These are phyloP conservation scores for Fusarium cyanostomum DNA, from an alignment of 2,329 filamentous ascomycete genomes.

Conservation along the genomic window DNA sequence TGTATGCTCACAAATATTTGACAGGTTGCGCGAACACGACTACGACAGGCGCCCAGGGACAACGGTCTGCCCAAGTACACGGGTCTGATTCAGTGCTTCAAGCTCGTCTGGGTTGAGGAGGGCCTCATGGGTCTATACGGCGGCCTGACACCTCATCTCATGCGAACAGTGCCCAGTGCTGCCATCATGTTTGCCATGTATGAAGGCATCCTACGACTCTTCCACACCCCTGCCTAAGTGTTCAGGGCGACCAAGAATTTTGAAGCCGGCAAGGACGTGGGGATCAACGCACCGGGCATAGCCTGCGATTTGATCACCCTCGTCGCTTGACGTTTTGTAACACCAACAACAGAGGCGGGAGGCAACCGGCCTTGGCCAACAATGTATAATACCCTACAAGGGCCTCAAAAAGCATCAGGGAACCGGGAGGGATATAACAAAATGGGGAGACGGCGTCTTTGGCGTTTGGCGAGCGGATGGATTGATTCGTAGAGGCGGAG, in stretches of 20 bases:
- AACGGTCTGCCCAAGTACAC: slow-evolving; percentile 84
- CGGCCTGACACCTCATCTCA: slow-evolving; percentile 88
- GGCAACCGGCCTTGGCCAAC: not conserved
- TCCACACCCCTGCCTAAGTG: slow-evolving; percentile 51
- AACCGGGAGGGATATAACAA: slow-evolving; percentile 6
- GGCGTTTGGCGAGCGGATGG: slow-evolving; percentile 27
- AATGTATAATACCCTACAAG: slow-evolving; percentile 18
- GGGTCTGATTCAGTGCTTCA: slow-evolving; percentile 88
- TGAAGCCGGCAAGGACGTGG: not conserved
- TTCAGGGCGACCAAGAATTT: not conserved
- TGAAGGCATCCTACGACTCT: slow-evolving; percentile 64
- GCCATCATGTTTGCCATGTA: slow-evolving; percentile 98
- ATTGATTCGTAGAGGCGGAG: slow-evolving; percentile 12
- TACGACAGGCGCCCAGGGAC: slow-evolving; percentile 83
- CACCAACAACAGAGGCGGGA: slow-evolving; percentile 11
- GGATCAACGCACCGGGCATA: not conserved
- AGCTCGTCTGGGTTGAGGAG: slow-evolving; percentile 87
- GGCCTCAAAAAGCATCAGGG: slow-evolving; percentile 1
- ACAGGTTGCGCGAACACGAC: slow-evolving; percentile 80
- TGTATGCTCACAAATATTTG: not conserved
- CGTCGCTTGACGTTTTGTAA: slow-evolving; percentile 15
- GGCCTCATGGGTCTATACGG: slow-evolving; percentile 88
- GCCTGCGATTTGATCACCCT: not conserved
- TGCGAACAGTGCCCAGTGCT: slow-evolving; percentile 89
- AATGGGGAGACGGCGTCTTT: slow-evolving; percentile 12